Base-by-base conservation (phyloP, 495 filamentous ascomycete genomes). In the Chaetomium tenue region DNA sequence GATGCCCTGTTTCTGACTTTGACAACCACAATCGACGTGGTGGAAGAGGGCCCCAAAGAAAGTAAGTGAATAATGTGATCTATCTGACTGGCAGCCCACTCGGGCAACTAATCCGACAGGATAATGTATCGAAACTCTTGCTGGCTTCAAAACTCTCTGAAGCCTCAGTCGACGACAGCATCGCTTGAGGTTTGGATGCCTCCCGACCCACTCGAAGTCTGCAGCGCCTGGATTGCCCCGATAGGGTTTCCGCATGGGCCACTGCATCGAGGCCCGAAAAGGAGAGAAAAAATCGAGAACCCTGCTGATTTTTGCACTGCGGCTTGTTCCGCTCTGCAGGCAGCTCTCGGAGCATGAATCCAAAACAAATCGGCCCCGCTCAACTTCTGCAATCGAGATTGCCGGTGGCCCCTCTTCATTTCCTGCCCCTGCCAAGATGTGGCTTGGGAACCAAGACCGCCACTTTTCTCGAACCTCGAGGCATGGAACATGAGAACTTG, bases 331-430 rank as follows among this genome's bases (percentile, higher is more conserved):
- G 22, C 26, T 0, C 11, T 20, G 16, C n/a, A 37, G 33, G 5
- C 33, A 37, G 33, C 33, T 37, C 33, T 37, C 18, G 20, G 30
- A 25, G 55, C 37, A 44, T 42, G 33, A 48, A 33, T 48, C 4
- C 57, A 47, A 60, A 58, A 48, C 57, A 60, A n/a, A 37, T 7
- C n/a, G 26, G 18, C 30, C 40, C 44, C 44, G 46, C 58, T 18
- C n/a, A 46, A 51, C n/a, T 23, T 44, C 48, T 52, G 60, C 60
- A 63, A 25, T 54, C 55, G 54, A 59, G 47, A 64, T 64, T 64
- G 54, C 25, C 15, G 33, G 46, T 12, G 40, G 39, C 20, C 47
- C 62, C 62, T 33, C 62, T 12, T 59, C 55, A 64, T 64, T 59
- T 64, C 62, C 56, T 3, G 13, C 55, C 54, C 55, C 55, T 63